phyloP scores from a whole-genome alignment of 768 basidiomycete genomes.

The Mycena vulgaris region DNA sequence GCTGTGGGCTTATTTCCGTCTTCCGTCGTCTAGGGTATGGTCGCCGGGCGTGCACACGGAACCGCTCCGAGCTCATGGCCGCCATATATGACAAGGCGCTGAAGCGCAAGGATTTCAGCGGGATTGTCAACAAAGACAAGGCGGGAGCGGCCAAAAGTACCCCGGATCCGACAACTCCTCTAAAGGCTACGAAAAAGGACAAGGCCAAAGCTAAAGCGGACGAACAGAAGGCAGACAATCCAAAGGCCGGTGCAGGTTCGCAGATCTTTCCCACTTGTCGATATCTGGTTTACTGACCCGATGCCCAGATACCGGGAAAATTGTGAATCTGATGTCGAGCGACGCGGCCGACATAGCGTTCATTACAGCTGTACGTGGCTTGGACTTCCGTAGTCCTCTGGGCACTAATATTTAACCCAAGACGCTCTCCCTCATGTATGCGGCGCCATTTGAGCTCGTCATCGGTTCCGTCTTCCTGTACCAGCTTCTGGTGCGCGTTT shows the following conservation, averaged over 20 bases:
- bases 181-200: neutral
- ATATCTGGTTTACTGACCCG: neutral
- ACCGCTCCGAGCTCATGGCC: slow-evolving; percentile 18
- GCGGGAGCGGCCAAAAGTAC: neutral
- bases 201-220: slow-evolving; percentile 9
- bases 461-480: slow-evolving; percentile 32
- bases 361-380: slow-evolving; percentile 50
- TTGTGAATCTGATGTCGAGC: slow-evolving; percentile 91
- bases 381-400: neutral
- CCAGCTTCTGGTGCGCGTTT: slow-evolving; percentile 64
- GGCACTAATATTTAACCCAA: slow-evolving; percentile 37
- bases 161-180: neutral
- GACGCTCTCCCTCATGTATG: slow-evolving; percentile 19
- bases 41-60: slow-evolving; percentile 3
- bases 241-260: slow-evolving; percentile 75
- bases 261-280: too few relatives aligned
- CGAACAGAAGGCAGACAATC: slow-evolving; percentile 59
- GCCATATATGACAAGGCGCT: too few relatives aligned
- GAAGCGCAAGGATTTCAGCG: slow-evolving; percentile 23
- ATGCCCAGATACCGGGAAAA: slow-evolving; percentile 81
- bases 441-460: slow-evolving; percentile 29
- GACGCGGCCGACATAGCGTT: slow-evolving; percentile 69
- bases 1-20: neutral
- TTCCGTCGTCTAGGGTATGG: neutral
- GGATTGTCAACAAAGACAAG: neutral